phyloP scores from a whole-genome alignment of 306 rosid genomes.

The Lathyrus sativus region DNA sequence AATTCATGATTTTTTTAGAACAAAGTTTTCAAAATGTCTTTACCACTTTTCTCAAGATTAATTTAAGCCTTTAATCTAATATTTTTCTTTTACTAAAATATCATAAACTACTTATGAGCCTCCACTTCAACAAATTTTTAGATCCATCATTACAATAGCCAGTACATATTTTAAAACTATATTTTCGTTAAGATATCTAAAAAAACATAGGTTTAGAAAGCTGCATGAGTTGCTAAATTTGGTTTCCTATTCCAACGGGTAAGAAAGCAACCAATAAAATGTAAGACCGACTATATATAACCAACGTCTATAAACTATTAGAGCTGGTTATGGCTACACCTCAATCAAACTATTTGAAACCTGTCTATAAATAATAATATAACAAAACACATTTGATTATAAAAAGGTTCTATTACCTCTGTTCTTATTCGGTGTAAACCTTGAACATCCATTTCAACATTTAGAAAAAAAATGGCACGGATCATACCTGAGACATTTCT shows the following conservation, averaged over 20 bases:
- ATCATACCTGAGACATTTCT: slow-evolving; percentile 11
- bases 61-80: background rate
- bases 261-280: slow-evolving; percentile 10
- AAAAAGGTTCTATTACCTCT: slow-evolving; percentile 11
- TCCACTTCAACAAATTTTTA: background rate
- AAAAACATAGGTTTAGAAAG: background rate
- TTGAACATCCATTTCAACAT: slow-evolving; percentile 1
- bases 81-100: too few species aligned
- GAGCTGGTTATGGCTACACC: background rate
- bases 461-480: slow-evolving; percentile 17
- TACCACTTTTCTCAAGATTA: too few species aligned
- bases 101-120: too few species aligned
- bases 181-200: background rate
- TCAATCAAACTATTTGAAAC: slow-evolving; percentile 9
- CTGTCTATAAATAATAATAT: slow-evolving; percentile 24
- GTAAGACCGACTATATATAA: slow-evolving; percentile 5
- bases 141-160: background rate
- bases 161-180: background rate
- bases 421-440: background rate
- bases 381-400: background rate
- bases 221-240: background rate
- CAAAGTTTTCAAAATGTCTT: too few species aligned
- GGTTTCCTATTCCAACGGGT: slow-evolving; percentile 21
- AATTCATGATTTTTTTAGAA: too few species aligned
- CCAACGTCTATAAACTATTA: background rate